Evolutionary conservation across 225 moss, liverwort and hornwort genomes (phyloP), one percentile per base, ranked within the genome.

Genomic region (Physcomitrellopsis africana): DNA sequence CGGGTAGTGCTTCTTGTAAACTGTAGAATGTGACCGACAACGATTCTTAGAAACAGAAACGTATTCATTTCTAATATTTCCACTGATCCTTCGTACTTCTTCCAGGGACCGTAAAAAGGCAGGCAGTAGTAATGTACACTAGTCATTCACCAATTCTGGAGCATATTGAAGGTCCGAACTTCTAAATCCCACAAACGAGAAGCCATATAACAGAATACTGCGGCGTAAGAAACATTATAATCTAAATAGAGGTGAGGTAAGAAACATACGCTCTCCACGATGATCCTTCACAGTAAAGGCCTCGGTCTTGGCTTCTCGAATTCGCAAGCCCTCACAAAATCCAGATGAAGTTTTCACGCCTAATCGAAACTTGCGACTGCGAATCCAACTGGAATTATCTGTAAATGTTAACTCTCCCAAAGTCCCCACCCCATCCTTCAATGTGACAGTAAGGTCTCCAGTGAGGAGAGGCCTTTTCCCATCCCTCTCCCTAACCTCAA

Each of bases 261-360:
- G 32, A 37, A 37, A 66, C 74, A 9, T 66, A 75, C 74, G 37
- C 65, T 75, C 74, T 64, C 74, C 74, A 43, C 74, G 74, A 55
- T 75, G 74, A 27, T 75, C 74, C 19, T 75, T 75, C 74, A 75
- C 74, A 12, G 74, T 75, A 10, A 75, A 75, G 65, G 74, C 64
- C 65, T 49, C 49, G 15, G 49, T 49, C 15, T 49, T 49, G 11
- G 49, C 49, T 49, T 49, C 49, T 49, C 49, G 74, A 45, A 75
- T 56, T 42, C 74, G 29, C 55, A 65, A 51, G 22, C 65, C 65
- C 54, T 75, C 74, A 57, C 65, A 75, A 12, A 53, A 75, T n/a
- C 74, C 74, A 41, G 74, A 53, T 9, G 74, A 52, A 41, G 54
- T 51, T 43, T 65, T 75, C 42, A 75, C 74, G 41, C 65, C 74